phyloP scores from a whole-genome alignment of 768 basidiomycete species.

The Boletus sensibilis region DNA sequence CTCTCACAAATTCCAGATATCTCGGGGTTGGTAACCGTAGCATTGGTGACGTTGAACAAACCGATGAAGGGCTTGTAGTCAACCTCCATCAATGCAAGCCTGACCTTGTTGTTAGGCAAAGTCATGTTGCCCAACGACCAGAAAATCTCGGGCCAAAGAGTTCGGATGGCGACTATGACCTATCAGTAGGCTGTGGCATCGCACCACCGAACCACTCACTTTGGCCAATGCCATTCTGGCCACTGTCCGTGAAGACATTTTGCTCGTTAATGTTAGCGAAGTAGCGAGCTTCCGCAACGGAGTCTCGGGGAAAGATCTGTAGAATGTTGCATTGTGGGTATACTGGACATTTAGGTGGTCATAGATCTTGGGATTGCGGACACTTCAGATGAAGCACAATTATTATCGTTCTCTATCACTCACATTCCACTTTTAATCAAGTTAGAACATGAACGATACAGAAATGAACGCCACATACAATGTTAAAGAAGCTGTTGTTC shows the following conservation, averaged over 20 bases:
- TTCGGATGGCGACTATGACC: slow-evolving; percentile 70
- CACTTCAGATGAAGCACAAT: not conserved
- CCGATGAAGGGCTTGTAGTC: slow-evolving; percentile 91
- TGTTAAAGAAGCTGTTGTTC: slow-evolving; percentile 62
- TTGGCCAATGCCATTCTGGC: slow-evolving; percentile 66
- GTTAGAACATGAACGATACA: slow-evolving; percentile 7
- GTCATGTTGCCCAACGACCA: slow-evolving; percentile 73
- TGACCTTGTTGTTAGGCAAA: slow-evolving; percentile 69
- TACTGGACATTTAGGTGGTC: slow-evolving; percentile 76
- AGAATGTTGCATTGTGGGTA: slow-evolving; percentile 78
- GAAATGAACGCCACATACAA: slow-evolving; percentile 42
- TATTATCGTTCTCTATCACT: slow-evolving; percentile 25
- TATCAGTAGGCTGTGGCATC: not conserved
- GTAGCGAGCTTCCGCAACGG: slow-evolving; percentile 64
- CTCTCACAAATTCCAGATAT: slow-evolving; percentile 63
- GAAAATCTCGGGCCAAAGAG: slow-evolving; percentile 70
- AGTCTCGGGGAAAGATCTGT: slow-evolving; percentile 65
- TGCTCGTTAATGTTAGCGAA: slow-evolving; percentile 79
- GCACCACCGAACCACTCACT: slow-evolving; percentile 44
- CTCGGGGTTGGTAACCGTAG: slow-evolving; percentile 56
- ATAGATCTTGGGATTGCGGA: slow-evolving; percentile 49
- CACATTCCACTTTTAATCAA: slow-evolving; percentile 64
- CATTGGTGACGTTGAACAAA: slow-evolving; percentile 75
- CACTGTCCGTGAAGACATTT: slow-evolving; percentile 63
- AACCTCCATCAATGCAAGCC: slow-evolving; percentile 70